phyloP scores from a whole-genome alignment of 2,329 filamentous ascomycete species.

The Arthrobotrys megalospora region DNA sequence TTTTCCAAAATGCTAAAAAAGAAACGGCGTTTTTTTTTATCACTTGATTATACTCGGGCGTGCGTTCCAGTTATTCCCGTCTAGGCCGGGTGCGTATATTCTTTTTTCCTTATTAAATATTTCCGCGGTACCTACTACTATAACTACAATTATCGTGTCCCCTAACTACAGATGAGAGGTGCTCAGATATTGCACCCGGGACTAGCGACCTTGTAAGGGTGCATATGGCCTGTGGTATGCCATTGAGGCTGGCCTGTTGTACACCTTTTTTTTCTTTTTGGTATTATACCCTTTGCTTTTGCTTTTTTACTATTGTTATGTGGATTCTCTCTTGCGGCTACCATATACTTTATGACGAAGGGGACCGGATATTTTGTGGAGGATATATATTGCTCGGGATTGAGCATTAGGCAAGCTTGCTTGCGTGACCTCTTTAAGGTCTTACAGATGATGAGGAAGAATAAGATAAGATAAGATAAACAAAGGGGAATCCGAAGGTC shows the following conservation, averaged over 20 bases:
- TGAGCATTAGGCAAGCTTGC: neutral
- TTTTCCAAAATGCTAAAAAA: constrained; percentile 36
- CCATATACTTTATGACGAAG: constrained; percentile 19
- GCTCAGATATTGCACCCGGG: too few relatives aligned
- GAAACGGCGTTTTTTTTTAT: constrained; percentile 32
- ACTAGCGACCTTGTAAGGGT: too few relatives aligned
- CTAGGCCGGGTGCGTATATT: neutral
- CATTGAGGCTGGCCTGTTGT: neutral
- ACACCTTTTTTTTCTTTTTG: neutral
- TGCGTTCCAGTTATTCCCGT: neutral
- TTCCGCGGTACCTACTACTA: neutral
- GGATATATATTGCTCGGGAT: neutral
- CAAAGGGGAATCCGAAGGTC: neutral
- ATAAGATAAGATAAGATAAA: too few relatives aligned
- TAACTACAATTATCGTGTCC: neutral
- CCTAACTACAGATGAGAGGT: neutral
- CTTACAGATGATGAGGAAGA: neutral
- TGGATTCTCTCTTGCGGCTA: neutral
- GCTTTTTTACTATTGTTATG: constrained; percentile 11
- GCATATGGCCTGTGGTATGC: too few relatives aligned
- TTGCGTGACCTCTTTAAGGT: neutral
- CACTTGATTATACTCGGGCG: neutral
- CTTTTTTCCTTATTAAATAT: neutral
- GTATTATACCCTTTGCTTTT: neutral
- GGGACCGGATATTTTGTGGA: constrained; percentile 14